Base-by-base conservation (phyloP, 306 rosid species). In the Hippophae gyantsensis region DNA sequence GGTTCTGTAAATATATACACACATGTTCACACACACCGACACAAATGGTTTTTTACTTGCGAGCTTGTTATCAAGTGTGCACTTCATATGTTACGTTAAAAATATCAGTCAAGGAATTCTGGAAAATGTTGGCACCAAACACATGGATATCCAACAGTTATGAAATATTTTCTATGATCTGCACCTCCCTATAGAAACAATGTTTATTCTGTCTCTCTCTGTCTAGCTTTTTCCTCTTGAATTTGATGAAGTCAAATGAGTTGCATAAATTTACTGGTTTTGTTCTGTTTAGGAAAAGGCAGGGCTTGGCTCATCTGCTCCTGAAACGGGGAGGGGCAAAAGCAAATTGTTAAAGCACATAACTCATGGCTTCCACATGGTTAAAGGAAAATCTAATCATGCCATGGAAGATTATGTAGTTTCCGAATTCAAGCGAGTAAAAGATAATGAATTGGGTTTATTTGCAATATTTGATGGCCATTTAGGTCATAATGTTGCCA, bases 401-500 rank as follows among this genome's bases (percentile, higher is more conserved):
- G 79, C 81, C 7, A 86, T 82, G 94, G 89, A 86, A 74, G 89
- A 86, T 58, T 82, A 73, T 48, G 50, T 75, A 42, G 89, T 86
- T 50, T 69, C 94, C 23, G 78, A 75, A 61, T 77, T 78, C 69
- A 82, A 75, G 81, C 74, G 67, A 68, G 66, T 71, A 38, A 67
- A 67, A 9, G 81, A 82, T 41, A 62, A 65, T 8, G 81, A 78
- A 11, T 64, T 85, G 57, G 94, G 94, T 26, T 71, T 85, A 40
- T 82, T 85, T 69, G 94, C 94, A 6, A 85, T 85, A 56, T 85
- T 85, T 38, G 94, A 85, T 65, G 89, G 89, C 43, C 94, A 85
- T 71, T 78, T 76, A 65, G 89, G 94, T 55, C 84, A 85, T 61
- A 76, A 80, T 49, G 81, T 85, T 46, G 84, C 89, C 13, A 75